Evolutionary conservation across 2,329 filamentous ascomycete genomes (phyloP).

Genomic region (Paecilomyces niveus): DNA sequence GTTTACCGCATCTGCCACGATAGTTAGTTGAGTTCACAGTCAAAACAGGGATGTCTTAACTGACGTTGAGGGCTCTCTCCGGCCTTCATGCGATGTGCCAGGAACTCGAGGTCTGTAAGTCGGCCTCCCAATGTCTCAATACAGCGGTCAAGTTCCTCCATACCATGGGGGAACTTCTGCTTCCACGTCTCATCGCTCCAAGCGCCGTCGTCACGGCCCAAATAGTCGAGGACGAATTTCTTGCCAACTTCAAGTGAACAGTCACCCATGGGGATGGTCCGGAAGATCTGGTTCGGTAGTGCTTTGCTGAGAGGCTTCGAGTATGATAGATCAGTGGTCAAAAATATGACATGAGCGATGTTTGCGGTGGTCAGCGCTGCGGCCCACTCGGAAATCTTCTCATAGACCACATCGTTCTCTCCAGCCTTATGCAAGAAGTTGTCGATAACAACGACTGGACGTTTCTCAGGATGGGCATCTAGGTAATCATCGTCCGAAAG

Average conservation of each 20-base stretch:
- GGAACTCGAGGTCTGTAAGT: conserved; percentile 89
- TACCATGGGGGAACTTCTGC: conserved; percentile 41
- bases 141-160: conserved; percentile 69
- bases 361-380: conserved; percentile 79
- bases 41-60: conserved; percentile 4
- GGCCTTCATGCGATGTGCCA: conserved; percentile 80
- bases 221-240: conserved; percentile 77
- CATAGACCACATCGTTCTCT: conserved; percentile 58
- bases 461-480: conserved; percentile 76
- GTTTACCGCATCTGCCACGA: conserved; percentile 57
- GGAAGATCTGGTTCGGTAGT: conserved; percentile 84
- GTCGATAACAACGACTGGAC: conserved; percentile 81
- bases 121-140: conserved; percentile 81
- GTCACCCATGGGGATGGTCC: conserved; percentile 77
- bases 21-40: conserved; percentile 11
- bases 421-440: conserved; percentile 81
- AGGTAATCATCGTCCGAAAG: conserved; percentile 80
- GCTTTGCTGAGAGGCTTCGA: conserved; percentile 81
- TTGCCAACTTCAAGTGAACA: conserved; percentile 80
- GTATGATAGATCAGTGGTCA: conserved; percentile 84
- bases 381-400: conserved; percentile 84
- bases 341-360: conserved; percentile 86
- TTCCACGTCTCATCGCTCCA: conserved; percentile 30
- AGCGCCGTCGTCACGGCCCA: conserved; percentile 46
- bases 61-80: conserved; percentile 68